phyloP scores from a whole-genome alignment of 768 basidiomycete genomes.

The Boletus rubroflammeus region DNA sequence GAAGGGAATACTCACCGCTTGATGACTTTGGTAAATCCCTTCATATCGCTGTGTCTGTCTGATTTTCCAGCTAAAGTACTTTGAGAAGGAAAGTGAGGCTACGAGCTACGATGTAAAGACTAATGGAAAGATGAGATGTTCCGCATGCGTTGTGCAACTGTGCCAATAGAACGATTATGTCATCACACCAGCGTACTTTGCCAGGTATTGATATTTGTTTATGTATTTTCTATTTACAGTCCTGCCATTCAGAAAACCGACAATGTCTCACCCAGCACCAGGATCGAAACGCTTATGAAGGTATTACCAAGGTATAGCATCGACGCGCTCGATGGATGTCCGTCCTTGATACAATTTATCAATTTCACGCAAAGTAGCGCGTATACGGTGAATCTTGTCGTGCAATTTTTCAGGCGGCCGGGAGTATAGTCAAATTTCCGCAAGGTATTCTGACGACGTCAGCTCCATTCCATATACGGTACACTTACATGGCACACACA shows the following conservation, averaged over 20 bases:
- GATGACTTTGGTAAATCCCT: constrained; percentile 77
- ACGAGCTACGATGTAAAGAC: neutral
- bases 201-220: neutral
- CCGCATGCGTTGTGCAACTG: neutral
- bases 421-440: too few species aligned
- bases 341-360: neutral
- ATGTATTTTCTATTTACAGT: too few species aligned
- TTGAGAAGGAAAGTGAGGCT: neutral
- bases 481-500: too few species aligned
- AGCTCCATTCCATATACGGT: too few species aligned
- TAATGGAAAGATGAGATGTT: neutral
- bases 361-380: neutral
- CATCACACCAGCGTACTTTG: constrained; percentile 4
- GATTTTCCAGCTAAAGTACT: neutral
- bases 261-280: neutral
- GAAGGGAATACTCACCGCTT: constrained; percentile 50
- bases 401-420: neutral
- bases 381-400: neutral
- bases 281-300: neutral
- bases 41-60: constrained; percentile 48
- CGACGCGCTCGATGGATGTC: neutral
- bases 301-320: neutral
- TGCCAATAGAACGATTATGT: constrained; percentile 14
- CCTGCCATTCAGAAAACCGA: too few species aligned
- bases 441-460: too few species aligned